Conservation (phyloP, 169 alveolate species). For the Plasmodium billcollinsi region DNA sequence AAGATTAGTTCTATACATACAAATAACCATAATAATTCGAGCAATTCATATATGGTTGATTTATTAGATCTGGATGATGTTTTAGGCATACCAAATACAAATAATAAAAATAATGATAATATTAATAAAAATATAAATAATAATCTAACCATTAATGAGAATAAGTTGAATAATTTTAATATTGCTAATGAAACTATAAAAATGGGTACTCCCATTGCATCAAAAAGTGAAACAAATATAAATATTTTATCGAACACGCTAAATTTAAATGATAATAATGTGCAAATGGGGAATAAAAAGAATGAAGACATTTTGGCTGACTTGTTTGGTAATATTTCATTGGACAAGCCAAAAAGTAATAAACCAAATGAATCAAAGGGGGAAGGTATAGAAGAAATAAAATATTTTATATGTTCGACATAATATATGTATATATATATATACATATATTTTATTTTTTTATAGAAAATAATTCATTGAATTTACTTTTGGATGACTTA, state of each 20-base stretch:
- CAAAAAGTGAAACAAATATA: constrained; percentile 3
- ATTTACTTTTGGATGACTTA: constrained; percentile 44
- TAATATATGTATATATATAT: neutral
- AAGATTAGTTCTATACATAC: constrained; percentile 13
- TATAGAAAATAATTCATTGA: constrained; percentile 27
- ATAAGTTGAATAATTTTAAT: neutral
- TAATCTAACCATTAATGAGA: neutral
- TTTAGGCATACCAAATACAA: constrained; percentile 39
- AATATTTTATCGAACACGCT: neutral
- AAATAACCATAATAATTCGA: constrained; percentile 4
- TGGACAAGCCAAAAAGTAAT: constrained; percentile 45
- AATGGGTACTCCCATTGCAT: neutral
- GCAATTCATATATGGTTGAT: constrained; percentile 20
- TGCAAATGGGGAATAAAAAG: constrained; percentile 36
- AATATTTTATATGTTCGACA: too few relatives aligned
- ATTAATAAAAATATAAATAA: neutral
- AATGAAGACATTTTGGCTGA: constrained; percentile 77
- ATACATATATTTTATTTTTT: neutral
- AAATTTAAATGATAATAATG: neutral
- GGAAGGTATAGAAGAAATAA: neutral
- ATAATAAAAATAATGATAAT: neutral
- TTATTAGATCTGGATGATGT: constrained; percentile 70
- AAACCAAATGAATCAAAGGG: neutral
- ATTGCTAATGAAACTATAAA: constrained; percentile 2
- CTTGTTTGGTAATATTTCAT: constrained; percentile 63